Conservation (phyloP, 2,329 filamentous ascomycete species). For the Colletotrichum lindemuthianum region DNA sequence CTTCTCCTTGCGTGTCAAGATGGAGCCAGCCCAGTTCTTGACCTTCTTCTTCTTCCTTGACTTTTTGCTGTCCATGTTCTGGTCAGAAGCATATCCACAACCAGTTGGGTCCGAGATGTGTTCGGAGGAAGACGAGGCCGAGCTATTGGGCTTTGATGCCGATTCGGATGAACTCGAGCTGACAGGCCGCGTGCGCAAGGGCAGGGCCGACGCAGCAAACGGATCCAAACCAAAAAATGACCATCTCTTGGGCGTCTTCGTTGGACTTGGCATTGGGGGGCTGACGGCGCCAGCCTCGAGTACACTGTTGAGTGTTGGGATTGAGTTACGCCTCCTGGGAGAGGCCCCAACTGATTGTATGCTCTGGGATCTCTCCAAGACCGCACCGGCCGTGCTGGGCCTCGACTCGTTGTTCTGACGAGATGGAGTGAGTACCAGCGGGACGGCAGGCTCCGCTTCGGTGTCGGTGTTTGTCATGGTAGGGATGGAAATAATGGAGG, state of each 20-base stretch:
- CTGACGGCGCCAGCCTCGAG: conserved; percentile 46
- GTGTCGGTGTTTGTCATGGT: conserved; percentile 42
- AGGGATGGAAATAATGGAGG: conserved; percentile 75
- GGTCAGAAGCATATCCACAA: conserved; percentile 41
- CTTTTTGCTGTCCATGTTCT: conserved; percentile 46
- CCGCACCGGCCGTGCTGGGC: conserved; percentile 77
- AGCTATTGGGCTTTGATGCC: conserved; percentile 39
- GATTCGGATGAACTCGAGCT: conserved; percentile 59
- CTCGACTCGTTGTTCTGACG: conserved; percentile 60
- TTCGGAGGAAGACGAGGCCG: conserved; percentile 46
- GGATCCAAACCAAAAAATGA: conserved; percentile 72
- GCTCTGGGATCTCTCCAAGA: conserved; percentile 65
- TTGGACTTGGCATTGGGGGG: conserved; percentile 57
- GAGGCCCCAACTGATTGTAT: conserved; percentile 48
- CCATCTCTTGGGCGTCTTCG: conserved; percentile 66
- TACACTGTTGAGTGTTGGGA: conserved; percentile 61
- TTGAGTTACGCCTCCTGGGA: conserved; percentile 67
- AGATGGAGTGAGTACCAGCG: conserved; percentile 52
- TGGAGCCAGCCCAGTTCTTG: conserved; percentile 76
- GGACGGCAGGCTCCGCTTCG: conserved; percentile 27
- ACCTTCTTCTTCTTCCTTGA: conserved; percentile 77
- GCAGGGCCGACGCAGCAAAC: conserved; percentile 56
- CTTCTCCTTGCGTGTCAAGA: conserved; percentile 71
- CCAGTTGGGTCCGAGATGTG: conserved; percentile 45
- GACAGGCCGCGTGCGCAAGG: conserved; percentile 57